These are phyloP conservation scores for Rosa multiflora DNA, from an alignment of 306 rosid species.

Conservation along the genomic window DNA sequence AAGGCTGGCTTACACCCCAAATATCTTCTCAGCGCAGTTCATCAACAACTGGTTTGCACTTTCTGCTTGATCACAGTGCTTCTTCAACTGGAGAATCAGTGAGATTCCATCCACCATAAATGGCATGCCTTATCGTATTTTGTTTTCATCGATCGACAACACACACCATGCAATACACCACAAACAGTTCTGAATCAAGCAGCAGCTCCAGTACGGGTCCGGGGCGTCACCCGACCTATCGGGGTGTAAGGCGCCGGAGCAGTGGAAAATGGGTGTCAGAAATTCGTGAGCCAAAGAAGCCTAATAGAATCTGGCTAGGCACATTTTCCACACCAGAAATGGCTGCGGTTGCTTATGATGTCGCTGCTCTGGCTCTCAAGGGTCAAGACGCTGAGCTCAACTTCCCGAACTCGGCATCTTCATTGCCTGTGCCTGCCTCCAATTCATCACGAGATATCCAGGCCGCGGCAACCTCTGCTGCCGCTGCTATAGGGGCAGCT, in stretches of 20 bases:
- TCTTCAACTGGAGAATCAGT: not conserved
- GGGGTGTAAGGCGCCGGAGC: slow-evolving; percentile 51
- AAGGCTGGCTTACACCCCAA: slow-evolving; percentile 47
- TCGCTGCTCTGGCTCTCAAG: slow-evolving; percentile 85
- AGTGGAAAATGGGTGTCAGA: slow-evolving; percentile 66
- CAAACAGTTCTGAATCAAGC: slow-evolving; percentile 22
- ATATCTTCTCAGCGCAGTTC: slow-evolving; percentile 38
- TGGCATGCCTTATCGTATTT: slow-evolving; percentile 31
- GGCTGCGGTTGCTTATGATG: slow-evolving; percentile 95
- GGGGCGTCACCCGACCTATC: slow-evolving; percentile 39
- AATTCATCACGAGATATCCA: slow-evolving; percentile 75
- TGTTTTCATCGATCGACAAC: not conserved
- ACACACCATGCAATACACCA: slow-evolving; percentile 27
- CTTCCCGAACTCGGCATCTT: slow-evolving; percentile 78
- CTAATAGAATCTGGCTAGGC: slow-evolving; percentile 78
- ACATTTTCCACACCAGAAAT: slow-evolving; percentile 85
- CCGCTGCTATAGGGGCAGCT: slow-evolving; percentile 65
- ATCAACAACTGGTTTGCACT: slow-evolving; percentile 60
- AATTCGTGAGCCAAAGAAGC: slow-evolving; percentile 49
- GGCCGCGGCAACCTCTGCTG: slow-evolving; percentile 75
- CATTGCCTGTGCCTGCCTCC: slow-evolving; percentile 80
- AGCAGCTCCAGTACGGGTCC: slow-evolving; percentile 3
- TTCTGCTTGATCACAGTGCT: not conserved
- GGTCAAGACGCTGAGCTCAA: slow-evolving; percentile 71
- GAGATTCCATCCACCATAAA: slow-evolving; percentile 36